These are phyloP conservation scores for Penicillium sp. DNA, from an alignment of 2,329 filamentous ascomycete genomes.

Conservation along the genomic window DNA sequence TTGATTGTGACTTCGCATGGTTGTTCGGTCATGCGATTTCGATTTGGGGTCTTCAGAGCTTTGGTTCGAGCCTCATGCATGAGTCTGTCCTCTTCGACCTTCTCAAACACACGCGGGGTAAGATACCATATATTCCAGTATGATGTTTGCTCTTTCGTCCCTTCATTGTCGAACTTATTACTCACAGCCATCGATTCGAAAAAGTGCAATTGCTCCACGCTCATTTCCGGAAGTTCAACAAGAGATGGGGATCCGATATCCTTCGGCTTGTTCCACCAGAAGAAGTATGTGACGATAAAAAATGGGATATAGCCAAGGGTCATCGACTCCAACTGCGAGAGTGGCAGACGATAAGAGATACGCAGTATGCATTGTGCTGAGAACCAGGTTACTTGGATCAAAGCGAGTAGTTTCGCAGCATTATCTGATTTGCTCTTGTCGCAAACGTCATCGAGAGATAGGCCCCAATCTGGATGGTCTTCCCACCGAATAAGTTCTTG, in stretches of 20 bases:
- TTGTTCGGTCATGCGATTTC: not conserved
- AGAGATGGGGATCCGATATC: not conserved
- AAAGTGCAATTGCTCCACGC: not conserved
- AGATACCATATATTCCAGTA: not conserved
- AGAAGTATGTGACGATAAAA: not conserved
- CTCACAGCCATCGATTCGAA: not conserved
- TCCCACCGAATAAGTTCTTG: not conserved
- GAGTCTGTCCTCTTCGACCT: not conserved
- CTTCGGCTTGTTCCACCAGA: not conserved
- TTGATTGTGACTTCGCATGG: not conserved
- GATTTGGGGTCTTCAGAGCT: not conserved
- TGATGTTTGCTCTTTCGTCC: not conserved
- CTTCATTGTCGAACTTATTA: not conserved
- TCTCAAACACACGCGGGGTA: not conserved
- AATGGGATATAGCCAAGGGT: not conserved
- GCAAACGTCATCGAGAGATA: not conserved
- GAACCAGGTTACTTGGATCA: not conserved
- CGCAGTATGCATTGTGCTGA: not conserved
- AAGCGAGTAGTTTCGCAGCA: not conserved
- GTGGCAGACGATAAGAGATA: not conserved
- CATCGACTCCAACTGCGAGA: not conserved
- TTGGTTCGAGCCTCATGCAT: not conserved
- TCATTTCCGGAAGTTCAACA: not conserved
- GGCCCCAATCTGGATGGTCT: not conserved
- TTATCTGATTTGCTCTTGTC: not conserved